phyloP scores from a whole-genome alignment of 805 yeast species.

The Candida anglica region DNA sequence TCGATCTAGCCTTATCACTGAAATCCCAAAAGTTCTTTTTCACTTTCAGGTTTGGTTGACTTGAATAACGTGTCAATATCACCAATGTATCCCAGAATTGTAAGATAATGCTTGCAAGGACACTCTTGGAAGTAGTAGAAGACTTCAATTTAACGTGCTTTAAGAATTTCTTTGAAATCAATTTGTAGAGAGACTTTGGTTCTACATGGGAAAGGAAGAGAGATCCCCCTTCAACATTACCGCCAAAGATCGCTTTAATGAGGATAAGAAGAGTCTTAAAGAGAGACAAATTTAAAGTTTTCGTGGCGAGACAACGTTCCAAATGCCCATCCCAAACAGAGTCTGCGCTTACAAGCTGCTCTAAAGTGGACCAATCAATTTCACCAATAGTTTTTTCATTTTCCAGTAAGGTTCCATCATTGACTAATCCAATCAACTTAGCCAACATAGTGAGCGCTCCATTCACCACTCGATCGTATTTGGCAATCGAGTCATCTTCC shows the following conservation, averaged over 20 bases:
- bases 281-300: constrained; percentile 26
- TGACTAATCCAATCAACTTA: constrained; percentile 19
- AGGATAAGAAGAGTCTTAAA: constrained; percentile 25
- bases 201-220: constrained; percentile 11
- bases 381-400: constrained; percentile 9
- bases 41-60: constrained; percentile 17
- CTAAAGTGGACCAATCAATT: constrained; percentile 7
- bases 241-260: constrained; percentile 15
- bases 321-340: constrained; percentile 32
- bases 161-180: constrained; percentile 41
- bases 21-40: constrained; percentile 51
- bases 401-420: constrained; percentile 9
- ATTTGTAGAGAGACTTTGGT: constrained; percentile 29
- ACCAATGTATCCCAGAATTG: constrained; percentile 48
- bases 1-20: constrained; percentile 37
- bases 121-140: constrained; percentile 21
- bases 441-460: constrained; percentile 48
- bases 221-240: constrained; percentile 4
- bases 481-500: constrained; percentile 60
- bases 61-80: constrained; percentile 28
- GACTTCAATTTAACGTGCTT: constrained; percentile 36
- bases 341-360: constrained; percentile 22
- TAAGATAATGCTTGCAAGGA: constrained; percentile 41
- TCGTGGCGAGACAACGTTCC: constrained; percentile 16
- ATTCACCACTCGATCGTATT: constrained; percentile 55